Conservation (phyloP, 2,329 filamentous ascomycete species). For the Fusarium marasasianum region DNA sequence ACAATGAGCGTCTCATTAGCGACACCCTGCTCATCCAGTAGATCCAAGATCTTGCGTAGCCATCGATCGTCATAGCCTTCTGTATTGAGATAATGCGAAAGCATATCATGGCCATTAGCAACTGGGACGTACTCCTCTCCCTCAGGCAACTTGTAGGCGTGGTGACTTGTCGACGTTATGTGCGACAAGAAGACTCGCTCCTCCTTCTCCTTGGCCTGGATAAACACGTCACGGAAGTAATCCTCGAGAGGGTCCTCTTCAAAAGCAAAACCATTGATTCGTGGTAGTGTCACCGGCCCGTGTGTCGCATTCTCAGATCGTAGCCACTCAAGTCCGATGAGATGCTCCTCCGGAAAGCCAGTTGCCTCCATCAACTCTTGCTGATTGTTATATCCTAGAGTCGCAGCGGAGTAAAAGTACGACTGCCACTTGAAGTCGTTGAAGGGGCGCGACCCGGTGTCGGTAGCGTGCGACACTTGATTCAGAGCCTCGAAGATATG, state of each 20-base stretch:
- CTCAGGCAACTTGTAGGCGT: conserved; percentile 45
- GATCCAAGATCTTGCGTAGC: conserved; percentile 43
- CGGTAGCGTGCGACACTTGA: conserved; percentile 14
- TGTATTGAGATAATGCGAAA: conserved; percentile 47
- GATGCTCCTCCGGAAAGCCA: conserved; percentile 44
- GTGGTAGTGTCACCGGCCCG: conserved; percentile 41
- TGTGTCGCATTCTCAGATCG: conserved; percentile 43
- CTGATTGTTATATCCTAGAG: conserved; percentile 47
- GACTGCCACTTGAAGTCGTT: conserved; percentile 44
- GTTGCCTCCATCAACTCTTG: conserved; percentile 40
- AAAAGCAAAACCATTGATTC: conserved; percentile 50
- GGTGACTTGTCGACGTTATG: conserved; percentile 43
- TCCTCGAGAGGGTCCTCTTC: conserved; percentile 45
- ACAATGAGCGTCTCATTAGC: conserved; percentile 48
- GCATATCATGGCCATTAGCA: conserved; percentile 40
- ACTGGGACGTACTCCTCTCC: conserved; percentile 42
- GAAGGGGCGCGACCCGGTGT: conserved; percentile 3
- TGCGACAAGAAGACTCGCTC: conserved; percentile 33
- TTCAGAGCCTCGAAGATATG: conserved; percentile 51
- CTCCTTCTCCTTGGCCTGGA: conserved; percentile 43
- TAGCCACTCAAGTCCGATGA: conserved; percentile 45
- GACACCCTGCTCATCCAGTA: conserved; percentile 46
- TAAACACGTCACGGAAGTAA: conserved; percentile 47
- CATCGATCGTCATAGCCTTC: conserved; percentile 47
- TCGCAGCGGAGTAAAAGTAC: conserved; percentile 46